Base-by-base conservation (phyloP, 2,329 filamentous ascomycete species). In the Sporothrix pallida region DNA sequence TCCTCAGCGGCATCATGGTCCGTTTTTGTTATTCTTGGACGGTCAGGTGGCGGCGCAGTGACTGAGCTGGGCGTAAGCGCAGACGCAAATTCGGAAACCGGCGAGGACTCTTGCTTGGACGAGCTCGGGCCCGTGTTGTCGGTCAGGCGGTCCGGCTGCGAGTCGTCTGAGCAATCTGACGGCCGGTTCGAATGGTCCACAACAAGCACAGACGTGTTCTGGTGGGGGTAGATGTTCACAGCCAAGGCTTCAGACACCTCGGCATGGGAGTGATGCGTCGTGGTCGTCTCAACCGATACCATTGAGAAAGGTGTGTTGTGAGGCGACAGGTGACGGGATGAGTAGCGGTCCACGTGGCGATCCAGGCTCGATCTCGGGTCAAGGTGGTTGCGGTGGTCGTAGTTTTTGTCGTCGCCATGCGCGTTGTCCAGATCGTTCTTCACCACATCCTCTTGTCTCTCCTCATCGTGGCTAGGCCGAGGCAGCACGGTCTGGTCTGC, bases 181-280 rank as follows among this genome's bases (percentile, higher is more conserved):
- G 84, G 85, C 78, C 84, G 86, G 58, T 82, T 83, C 10, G 86
- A 85, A 78, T 90, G 86, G 76, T 90, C 83, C 44, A 91, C 87
- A 80, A 91, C 85, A 58, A 90, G 79, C 12, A 91, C 81, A 4
- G 89, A 91, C 67, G 86, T 89, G 76, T 91, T 91, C 77, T 91
- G 88, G 76, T 91, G 89, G 23, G 87, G 85, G 76, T 87, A 90
- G 77, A 91, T 88, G 75, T 85, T 89, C 72, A 91, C 85, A 54
- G 87, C 88, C 78, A 87, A 81, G 48, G 89, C 89, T 81, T 91
- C 89, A 0, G 89, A 89, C 56, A 91, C 86, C 76, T 90, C 89
- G 3, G 85, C 84, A 62, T 85, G 84, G 2, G 87, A 89, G n/a
- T 77, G 76, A 52, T 77, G 75, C 2, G 77, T 76, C 0, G 89